These are phyloP conservation scores for Fusarium concolor DNA, from an alignment of 2,329 filamentous ascomycete species.

Conservation along the genomic window DNA sequence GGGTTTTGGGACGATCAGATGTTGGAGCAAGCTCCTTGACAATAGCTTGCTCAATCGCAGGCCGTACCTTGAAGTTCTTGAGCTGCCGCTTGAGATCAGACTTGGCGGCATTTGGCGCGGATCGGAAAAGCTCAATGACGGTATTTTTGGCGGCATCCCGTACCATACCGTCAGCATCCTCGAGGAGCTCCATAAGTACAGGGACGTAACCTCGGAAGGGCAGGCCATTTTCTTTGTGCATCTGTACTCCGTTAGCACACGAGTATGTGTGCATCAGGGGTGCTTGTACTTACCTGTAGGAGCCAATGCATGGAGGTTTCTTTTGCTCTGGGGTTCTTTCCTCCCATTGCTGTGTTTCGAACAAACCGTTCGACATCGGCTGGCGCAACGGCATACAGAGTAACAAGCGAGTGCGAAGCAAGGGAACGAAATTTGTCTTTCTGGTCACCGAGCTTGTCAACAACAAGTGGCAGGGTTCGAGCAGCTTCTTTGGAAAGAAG, in stretches of 20 bases:
- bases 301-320: slow-evolving; percentile 89
- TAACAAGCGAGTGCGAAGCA: slow-evolving; percentile 79
- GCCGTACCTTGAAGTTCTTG: slow-evolving; percentile 84
- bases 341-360: slow-evolving; percentile 80
- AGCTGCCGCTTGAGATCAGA: slow-evolving; percentile 90
- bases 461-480: slow-evolving; percentile 77
- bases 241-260: slow-evolving; percentile 59
- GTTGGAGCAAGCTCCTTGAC: slow-evolving; percentile 76
- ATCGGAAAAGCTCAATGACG: slow-evolving; percentile 87
- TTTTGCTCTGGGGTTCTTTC: slow-evolving; percentile 86
- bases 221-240: slow-evolving; percentile 82
- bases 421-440: slow-evolving; percentile 86
- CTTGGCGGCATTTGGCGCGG: slow-evolving; percentile 84
- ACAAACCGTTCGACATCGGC: slow-evolving; percentile 83
- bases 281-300: slow-evolving; percentile 67
- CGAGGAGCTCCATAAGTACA: slow-evolving; percentile 83
- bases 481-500: slow-evolving; percentile 76
- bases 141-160: slow-evolving; percentile 85
- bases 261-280: not conserved
- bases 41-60: slow-evolving; percentile 86
- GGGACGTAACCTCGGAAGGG: slow-evolving; percentile 88
- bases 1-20: slow-evolving; percentile 56
- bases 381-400: slow-evolving; percentile 77
- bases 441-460: slow-evolving; percentile 87
- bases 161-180: slow-evolving; percentile 90